Base-by-base conservation (phyloP, 345 rosid species). In the Triadica sebifera region DNA sequence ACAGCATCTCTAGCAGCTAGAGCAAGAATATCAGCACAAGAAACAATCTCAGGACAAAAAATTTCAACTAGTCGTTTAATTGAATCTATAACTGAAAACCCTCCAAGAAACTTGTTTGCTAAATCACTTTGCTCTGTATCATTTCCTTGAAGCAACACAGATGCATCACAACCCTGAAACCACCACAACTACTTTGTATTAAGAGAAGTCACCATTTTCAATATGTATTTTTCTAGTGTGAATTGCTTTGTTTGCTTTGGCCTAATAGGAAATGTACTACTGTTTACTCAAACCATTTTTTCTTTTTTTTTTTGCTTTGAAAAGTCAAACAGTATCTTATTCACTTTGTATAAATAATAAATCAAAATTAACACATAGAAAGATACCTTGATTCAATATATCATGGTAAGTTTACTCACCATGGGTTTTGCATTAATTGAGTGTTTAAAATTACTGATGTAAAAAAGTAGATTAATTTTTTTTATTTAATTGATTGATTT, bases 1-100 rank as follows among this genome's bases (percentile, higher is more conserved):
- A 92, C 95, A 5, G 95, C 89, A 71, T 92, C 97, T 81, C 95
- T 79, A 38, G 93, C 97, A 15, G 97, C 93, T 69, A 92, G 75
- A 66, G 88, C 92, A 68, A 92, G 64, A 45, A 87, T 82, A 72
- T 90, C 95, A 57, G 93, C 93, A 22, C 95, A 92, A 11, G 97
- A 92, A 72, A 92, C 91, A 0, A 71, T 85, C 43, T 75, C 86
- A 0, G 94, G 97, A 78, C 97, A 92, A 75, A 90, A 77, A 24
- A 88, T 55, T 77, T 92, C 97, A 0, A 89, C 88, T n/a, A 81
- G 79, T 69, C 86, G 80, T 83, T 92, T 92, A 12, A 89, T 89
- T 25, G 83, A 82, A 78, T 92, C 87, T 29, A 92, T 87, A 0
- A 90, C 94, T 12, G 85, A 70, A 76, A 87, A 90, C 15, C 93